Percentiles rank a stretch among this genome's conserved stretches.
phyloP scores from a whole-genome alignment of 768 basidiomycete species.

The Tricholoma terreum region DNA sequence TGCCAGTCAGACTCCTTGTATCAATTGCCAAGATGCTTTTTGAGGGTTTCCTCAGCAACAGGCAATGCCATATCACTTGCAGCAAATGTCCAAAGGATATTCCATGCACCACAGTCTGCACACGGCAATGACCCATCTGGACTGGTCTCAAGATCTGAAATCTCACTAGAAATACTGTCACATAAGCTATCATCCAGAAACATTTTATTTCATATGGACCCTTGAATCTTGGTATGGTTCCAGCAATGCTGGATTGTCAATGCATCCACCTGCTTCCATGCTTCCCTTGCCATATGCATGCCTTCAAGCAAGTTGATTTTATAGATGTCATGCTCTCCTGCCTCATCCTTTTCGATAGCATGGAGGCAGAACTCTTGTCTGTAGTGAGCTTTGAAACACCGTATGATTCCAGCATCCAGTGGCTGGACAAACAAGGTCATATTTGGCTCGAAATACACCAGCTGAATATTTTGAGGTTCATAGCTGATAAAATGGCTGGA shows the following conservation, averaged over 20 bases:
- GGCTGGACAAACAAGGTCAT: too few relatives aligned
- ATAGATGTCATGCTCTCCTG: slow-evolving; percentile 30
- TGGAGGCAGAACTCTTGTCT: slow-evolving; percentile 2
- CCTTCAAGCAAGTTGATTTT: too few relatives aligned
- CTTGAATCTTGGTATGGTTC: slow-evolving; percentile 28
- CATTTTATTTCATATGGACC: background rate
- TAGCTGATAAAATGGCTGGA: background rate
- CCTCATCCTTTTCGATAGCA: slow-evolving; percentile 30
- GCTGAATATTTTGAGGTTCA: too few relatives aligned
- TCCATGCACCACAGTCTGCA: slow-evolving; percentile 1
- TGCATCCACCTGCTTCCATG: too few relatives aligned
- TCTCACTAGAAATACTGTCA: background rate
- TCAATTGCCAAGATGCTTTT: slow-evolving; percentile 1
- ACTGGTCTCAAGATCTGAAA: background rate
- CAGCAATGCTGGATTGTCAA: too few relatives aligned
- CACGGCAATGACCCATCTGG: background rate
- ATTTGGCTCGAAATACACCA: too few relatives aligned
- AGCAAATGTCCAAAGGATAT: slow-evolving; percentile 8
- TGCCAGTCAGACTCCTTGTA: slow-evolving; percentile 10
- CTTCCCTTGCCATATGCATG: too few relatives aligned
- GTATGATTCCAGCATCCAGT: too few relatives aligned
- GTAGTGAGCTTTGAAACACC: background rate
- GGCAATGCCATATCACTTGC: slow-evolving; percentile 3
- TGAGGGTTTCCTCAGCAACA: background rate
- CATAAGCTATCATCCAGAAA: background rate